Percentiles rank a stretch among this genome's conserved stretches.
Conservation (phyloP, 768 basidiomycete species). For the Mycena maculata region DNA sequence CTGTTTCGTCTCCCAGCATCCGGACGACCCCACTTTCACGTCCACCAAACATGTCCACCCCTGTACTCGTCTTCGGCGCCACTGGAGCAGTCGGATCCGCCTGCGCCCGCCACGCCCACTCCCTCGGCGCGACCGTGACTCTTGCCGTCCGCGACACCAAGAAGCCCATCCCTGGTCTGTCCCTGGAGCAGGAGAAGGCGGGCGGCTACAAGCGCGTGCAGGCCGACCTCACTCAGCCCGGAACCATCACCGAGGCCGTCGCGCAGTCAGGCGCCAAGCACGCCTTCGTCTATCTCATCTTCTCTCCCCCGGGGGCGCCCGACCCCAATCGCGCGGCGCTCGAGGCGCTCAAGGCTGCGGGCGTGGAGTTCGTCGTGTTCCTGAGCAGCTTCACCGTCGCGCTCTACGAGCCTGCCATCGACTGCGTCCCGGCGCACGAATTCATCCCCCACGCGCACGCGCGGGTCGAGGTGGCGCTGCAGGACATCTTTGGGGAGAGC, state of each 20-base stretch:
- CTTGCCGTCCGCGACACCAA: constrained; percentile 19
- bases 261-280: constrained; percentile 4
- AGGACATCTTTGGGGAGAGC: constrained; percentile 10
- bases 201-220: constrained; percentile 18
- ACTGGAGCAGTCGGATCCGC: constrained; percentile 11
- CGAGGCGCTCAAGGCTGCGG: constrained; percentile 17
- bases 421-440: constrained; percentile 15
- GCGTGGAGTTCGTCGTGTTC: constrained; percentile 13
- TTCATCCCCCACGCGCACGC: constrained; percentile 18
- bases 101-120: constrained; percentile 14
- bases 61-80: constrained; percentile 12
- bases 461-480: constrained; percentile 13
- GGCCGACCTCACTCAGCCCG: constrained; percentile 18
- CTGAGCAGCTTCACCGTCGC: constrained; percentile 2
- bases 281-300: constrained; percentile 8
- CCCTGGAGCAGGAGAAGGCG: constrained; percentile 13
- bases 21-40: background rate
- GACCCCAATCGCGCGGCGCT: constrained; percentile 15
- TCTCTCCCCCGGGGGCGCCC: constrained; percentile 8
- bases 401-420: constrained; percentile 16
- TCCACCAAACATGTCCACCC: constrained; percentile 2
- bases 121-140: constrained; percentile 18
- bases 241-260: constrained; percentile 10
- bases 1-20: background rate
- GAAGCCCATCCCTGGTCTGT: constrained; percentile 19